These are phyloP conservation scores for Rhodotorula sp. DNA, from an alignment of 1,284 basidiomycete species.

Conservation along the genomic window DNA sequence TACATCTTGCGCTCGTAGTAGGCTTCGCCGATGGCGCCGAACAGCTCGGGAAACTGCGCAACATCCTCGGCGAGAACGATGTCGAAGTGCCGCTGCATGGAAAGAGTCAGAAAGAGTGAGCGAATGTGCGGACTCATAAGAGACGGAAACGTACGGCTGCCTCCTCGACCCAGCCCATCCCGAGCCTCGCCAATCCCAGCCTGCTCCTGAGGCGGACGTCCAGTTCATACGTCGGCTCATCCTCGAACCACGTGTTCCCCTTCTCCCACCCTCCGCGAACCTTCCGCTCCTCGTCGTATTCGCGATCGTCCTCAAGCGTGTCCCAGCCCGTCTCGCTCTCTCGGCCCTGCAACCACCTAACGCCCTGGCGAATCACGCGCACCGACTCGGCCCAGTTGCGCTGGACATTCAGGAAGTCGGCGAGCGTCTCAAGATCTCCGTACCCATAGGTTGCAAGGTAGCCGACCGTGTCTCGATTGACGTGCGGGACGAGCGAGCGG, in stretches of 20 bases:
- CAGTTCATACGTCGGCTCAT: slow-evolving; percentile 58
- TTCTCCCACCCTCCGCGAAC: slow-evolving; percentile 44
- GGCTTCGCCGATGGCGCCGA: slow-evolving; percentile 78
- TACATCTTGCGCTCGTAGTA: slow-evolving; percentile 72
- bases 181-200: slow-evolving; percentile 80
- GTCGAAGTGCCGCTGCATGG: slow-evolving; percentile 66
- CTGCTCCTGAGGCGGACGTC: slow-evolving; percentile 80
- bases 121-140: background rate
- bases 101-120: background rate
- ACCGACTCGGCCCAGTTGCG: slow-evolving; percentile 69
- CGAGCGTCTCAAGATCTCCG: slow-evolving; percentile 63
- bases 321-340: slow-evolving; percentile 74
- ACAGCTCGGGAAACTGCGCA: slow-evolving; percentile 70
- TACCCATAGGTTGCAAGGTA: slow-evolving; percentile 41
- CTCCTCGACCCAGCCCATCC: slow-evolving; percentile 73
- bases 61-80: slow-evolving; percentile 65
- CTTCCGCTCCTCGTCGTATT: slow-evolving; percentile 64
- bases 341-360: slow-evolving; percentile 87
- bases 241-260: slow-evolving; percentile 47
- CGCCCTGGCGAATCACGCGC: slow-evolving; percentile 68
- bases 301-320: slow-evolving; percentile 76
- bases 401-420: slow-evolving; percentile 74
- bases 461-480: slow-evolving; percentile 14
- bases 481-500: slow-evolving; percentile 45
- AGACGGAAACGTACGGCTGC: slow-evolving; percentile 61